Evolutionary conservation across 2,329 filamentous ascomycete genomes (phyloP).

Genomic region (Fusarium odoratissimum): DNA sequence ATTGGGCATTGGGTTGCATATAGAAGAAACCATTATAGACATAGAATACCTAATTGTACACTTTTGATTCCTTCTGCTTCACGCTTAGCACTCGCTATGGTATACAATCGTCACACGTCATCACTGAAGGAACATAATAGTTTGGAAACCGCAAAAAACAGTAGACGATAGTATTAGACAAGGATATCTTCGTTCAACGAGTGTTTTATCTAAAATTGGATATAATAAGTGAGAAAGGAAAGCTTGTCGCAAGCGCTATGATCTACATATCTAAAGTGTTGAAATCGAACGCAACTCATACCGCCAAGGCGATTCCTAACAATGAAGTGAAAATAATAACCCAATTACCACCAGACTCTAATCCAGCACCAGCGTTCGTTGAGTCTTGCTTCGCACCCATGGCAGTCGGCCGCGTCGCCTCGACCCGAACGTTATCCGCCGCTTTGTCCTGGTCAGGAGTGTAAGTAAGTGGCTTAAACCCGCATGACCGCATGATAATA

Average conservation of each 20-base stretch:
- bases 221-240: slow-evolving; percentile 14
- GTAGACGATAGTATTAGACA: background rate
- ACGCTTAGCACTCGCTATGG: background rate
- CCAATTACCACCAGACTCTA: background rate
- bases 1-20: background rate
- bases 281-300: background rate
- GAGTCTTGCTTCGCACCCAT: slow-evolving; percentile 9
- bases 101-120: background rate
- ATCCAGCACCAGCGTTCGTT: background rate
- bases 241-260: slow-evolving; percentile 11
- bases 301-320: slow-evolving; percentile 12
- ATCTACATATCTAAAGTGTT: slow-evolving; percentile 5
- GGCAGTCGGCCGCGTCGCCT: slow-evolving; percentile 46
- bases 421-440: slow-evolving; percentile 50
- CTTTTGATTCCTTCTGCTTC: background rate
- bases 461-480: slow-evolving; percentile 48
- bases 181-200: background rate
- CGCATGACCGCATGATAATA: slow-evolving; percentile 52
- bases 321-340: slow-evolving; percentile 12
- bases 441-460: slow-evolving; percentile 46
- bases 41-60: background rate
- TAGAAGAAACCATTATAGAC: background rate
- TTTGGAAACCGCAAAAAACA: no score
- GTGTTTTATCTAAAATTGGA: background rate
- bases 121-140: background rate